Evolutionary conservation across 768 basidiomycete species (phyloP), one percentile per base, ranked within the genome.

Genomic region (Hygrophoropsis aurantiaca): DNA sequence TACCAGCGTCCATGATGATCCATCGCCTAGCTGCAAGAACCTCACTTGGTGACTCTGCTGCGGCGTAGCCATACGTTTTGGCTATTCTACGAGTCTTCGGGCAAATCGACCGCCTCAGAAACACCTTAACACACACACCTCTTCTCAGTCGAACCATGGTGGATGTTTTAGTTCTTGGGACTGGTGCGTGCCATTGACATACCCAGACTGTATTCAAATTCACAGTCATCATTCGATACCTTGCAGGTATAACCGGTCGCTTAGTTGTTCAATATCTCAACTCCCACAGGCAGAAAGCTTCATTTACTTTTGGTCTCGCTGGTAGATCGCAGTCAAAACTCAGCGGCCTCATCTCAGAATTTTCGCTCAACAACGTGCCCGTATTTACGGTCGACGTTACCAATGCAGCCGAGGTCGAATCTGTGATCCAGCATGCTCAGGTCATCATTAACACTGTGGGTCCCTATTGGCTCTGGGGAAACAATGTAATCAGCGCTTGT

Each of bases 401-500:
- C 8, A 71, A 80, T 8, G 58, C 57, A 4, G 66, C 71, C 10
- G 73, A 81, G 23, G 63, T 93, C 3, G 82, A 85, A 41, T 64
- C 57, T 2, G 78, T 72, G 2, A 83, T 93, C 13, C 75, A 74
- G 56, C 60, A 61, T 15, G 71, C 80, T 5, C 76, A 76, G 38
- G 84, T 93, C 16, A 79, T 94, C 44, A 82, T 93, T 48, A 90
- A 87, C 57, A 70, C 83, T 24, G 79, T 87, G 25, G 90, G 90
- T 1, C 89, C 90, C 2, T 93, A 77, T 60, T 84, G 80, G 77
- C 60, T 61, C 5, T 87, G 76, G 68, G 87, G 90, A 3, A 81
- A 81, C n/a, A 75, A 80, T 8, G 84, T 93, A 11, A 87, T 91
- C 16, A 88, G 79, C 47, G 84, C 87, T 4, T 95, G 93, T 52